Base-by-base conservation (phyloP, 1,284 basidiomycete species). In the Porogramme epimiltina region DNA sequence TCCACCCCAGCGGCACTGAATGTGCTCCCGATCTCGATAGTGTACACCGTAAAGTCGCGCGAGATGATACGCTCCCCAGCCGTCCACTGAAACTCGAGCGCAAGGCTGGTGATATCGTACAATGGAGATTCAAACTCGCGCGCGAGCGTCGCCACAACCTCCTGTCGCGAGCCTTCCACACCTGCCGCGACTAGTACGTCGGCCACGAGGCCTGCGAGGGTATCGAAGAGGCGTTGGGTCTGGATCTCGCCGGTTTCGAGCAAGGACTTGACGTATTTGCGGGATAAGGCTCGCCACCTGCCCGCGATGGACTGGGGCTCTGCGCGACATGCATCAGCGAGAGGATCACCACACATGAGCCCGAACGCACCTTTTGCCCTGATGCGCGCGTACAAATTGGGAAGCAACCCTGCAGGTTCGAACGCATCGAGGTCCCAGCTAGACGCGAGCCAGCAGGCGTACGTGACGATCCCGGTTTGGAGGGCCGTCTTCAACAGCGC, bases 31-130 rank as follows among this genome's bases (percentile, higher is more conserved):
- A 73, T 69, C 1, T 63, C 57, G 13, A 73, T 67, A 37, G 74
- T 6, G 44, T 56, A 40, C 25, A 54, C 37, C n/a, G 81, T 51
- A 53, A 59, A 42, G 36, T 59, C 81, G 33, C 73, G 75, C 0
- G 77, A 79, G 0, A 76, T 74, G 31, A 84, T 68, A n/a, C 75
- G 74, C 61, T 83, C 79, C 1, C 81, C 80, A 24, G 80, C 73
- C 8, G 72, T 75, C 60, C 72, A 74, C 58, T 81, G 79, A 46
- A 85, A 56, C 18, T 69, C 67, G 20, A 77, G 61, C 0, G 78
- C 73, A 49, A 73, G 65, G 33, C 69, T 67, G 26, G 76, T 70
- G 9, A 85, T 68, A 20, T 68, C 67, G 31, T 67, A 65, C 4
- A 82, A 63, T n/a, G 70, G 68, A 15, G 66, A 68, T 2, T 68